Evolutionary conservation across 345 rosid species (phyloP).

Genomic region (Euclidium syriacum): DNA sequence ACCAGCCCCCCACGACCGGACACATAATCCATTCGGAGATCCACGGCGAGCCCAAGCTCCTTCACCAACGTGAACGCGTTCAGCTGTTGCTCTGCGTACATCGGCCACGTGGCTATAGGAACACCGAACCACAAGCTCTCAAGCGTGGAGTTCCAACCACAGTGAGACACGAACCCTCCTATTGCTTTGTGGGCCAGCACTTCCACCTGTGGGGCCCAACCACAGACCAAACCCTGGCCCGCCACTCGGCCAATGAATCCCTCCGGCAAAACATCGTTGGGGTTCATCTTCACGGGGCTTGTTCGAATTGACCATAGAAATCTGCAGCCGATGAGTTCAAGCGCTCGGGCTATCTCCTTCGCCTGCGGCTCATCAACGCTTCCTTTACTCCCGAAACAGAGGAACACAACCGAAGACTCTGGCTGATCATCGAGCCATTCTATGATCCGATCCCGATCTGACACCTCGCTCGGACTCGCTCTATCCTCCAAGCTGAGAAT

Average conservation of each 20-base stretch:
- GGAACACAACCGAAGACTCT: slow-evolving; percentile 38
- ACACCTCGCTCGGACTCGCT: slow-evolving; percentile 22
- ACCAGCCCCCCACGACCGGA: slow-evolving; percentile 24
- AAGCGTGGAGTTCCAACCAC: slow-evolving; percentile 52
- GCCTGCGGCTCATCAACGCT: slow-evolving; percentile 31
- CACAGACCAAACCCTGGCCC: slow-evolving; percentile 31
- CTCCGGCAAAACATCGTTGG: slow-evolving; percentile 24
- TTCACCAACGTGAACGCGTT: slow-evolving; percentile 42
- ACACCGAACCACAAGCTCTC: slow-evolving; percentile 56
- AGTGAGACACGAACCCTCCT: slow-evolving; percentile 49
- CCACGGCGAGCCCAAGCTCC: slow-evolving; percentile 34
- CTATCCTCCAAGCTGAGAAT: slow-evolving; percentile 29
- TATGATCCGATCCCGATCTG: slow-evolving; percentile 11
- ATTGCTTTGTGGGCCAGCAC: slow-evolving; percentile 37
- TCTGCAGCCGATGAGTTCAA: slow-evolving; percentile 33
- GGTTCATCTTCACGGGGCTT: background rate
- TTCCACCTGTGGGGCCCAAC: slow-evolving; percentile 44
- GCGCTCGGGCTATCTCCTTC: slow-evolving; percentile 41
- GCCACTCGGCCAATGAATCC: slow-evolving; percentile 35
- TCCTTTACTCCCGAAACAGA: slow-evolving; percentile 48
- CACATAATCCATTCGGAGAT: slow-evolving; percentile 35
- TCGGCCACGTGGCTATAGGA: slow-evolving; percentile 41
- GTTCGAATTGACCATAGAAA: slow-evolving; percentile 30
- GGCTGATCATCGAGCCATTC: slow-evolving; percentile 56
- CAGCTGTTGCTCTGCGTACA: slow-evolving; percentile 50